phyloP scores from a whole-genome alignment of 257 asterid species.

The Forsythia suspensa region DNA sequence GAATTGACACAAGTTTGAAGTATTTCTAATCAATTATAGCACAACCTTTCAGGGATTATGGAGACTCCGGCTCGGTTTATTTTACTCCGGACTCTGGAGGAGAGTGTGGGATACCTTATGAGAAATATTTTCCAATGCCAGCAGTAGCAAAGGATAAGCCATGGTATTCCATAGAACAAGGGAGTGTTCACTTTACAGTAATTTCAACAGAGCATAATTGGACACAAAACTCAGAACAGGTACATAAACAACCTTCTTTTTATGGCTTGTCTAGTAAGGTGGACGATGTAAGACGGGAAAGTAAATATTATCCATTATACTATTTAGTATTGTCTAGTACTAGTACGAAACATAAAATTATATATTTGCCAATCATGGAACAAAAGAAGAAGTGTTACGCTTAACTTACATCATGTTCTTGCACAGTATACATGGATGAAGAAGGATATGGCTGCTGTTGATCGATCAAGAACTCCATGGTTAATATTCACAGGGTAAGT shows the following conservation, averaged over 20 bases:
- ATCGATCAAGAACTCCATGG: conserved; percentile 85
- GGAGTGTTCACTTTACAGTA: conserved; percentile 71
- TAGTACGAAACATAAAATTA: not conserved
- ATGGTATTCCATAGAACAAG: conserved; percentile 89
- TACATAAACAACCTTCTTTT: conserved; percentile 15
- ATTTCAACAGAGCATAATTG: conserved; percentile 85
- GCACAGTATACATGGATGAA: conserved; percentile 75
- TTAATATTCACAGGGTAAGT: conserved; percentile 72
- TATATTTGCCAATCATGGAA: not conserved
- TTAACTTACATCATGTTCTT: not conserved
- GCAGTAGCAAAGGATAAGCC: conserved; percentile 70
- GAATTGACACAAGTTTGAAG: not conserved
- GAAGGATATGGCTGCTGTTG: conserved; percentile 63
- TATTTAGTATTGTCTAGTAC: not conserved
- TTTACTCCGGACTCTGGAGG: conserved; percentile 80
- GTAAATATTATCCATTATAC: not conserved
- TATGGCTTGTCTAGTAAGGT: not conserved
- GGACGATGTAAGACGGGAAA: not conserved
- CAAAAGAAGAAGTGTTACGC: not conserved
- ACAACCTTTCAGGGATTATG: conserved; percentile 55
- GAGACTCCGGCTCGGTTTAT: conserved; percentile 62
- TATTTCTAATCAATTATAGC: too few species aligned
- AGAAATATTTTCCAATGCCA: conserved; percentile 91
- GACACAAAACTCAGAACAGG: conserved; percentile 55
- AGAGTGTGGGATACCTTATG: conserved; percentile 91